Base-by-base conservation (phyloP, 257 asterid genomes). In the Oldenlandia corymbosa region DNA sequence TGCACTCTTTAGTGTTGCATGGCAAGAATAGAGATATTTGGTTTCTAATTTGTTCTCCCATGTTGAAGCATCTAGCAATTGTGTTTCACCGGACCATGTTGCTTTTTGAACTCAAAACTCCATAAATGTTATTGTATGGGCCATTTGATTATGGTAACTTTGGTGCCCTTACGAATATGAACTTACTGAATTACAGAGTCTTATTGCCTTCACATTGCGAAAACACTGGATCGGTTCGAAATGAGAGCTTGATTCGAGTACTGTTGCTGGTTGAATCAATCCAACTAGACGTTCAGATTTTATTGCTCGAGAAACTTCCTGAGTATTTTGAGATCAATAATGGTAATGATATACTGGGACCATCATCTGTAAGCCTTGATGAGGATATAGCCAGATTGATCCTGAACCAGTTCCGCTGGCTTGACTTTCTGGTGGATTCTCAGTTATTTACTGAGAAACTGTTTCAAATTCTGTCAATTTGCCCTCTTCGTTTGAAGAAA, bases 291-390 rank as follows among this genome's bases (percentile, higher is more conserved):
- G 77, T 89, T 58, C 85, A 83, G 68, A 82, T 69, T 76, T 68
- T 71, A 70, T 78, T 89, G 81, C 85, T 89, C 28, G 95, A 89
- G 84, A 89, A 89, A 68, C 94, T 89, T 73, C 96, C 95, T 5
- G 95, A 89, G 75, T 86, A 76, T 73, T 86, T 89, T 75, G 88
- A 89, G 56, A 56, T 60, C 64, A 77, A 77, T 59, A 65, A 74
- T 68, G 62, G 55, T 55, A 73, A 69, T 47, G 65, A 64, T 57
- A 71, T 56, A 59, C 45, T 49, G 72, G 84, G 75, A 58, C 18
- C 67, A 61, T 70, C 80, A 20, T 73, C 73, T 60, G 65, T 71
- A 71, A 75, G 79, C 56, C 78, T 84, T 52, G 88, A 86, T 28
- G 91, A 89, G 64, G 93, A 89, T 76, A 57, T 84, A 64, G 87